Base-by-base conservation (phyloP, 2,329 filamentous ascomycete genomes). In the Paramyrothecium roridum region DNA sequence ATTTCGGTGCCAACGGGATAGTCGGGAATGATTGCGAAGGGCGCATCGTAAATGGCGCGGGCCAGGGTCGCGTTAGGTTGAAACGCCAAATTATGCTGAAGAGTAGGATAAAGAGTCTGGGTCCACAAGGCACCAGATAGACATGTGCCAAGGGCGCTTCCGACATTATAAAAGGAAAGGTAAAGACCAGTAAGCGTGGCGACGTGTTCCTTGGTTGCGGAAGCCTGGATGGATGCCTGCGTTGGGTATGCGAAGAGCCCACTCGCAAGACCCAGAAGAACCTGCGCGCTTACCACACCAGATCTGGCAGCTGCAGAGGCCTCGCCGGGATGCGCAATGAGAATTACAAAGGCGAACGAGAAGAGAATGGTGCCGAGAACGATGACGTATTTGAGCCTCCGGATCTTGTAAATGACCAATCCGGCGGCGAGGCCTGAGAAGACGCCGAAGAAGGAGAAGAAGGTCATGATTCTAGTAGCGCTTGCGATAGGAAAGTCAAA, bases 321-420 rank as follows among this genome's bases (percentile, higher is more conserved):
- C 1, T 80, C 81, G 13, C 83, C 82, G 2, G 81, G 79, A 61
- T 76, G 84, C 37, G 75, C 65, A 54, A 85, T 84, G 6, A 86
- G 71, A 6, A 86, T 68, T 2, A 77, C 80, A 60, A 84, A 84
- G 0, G 82, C 81, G 4, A 79, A 73, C 64, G 81, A 76, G 65
- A 84, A 86, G 0, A 85, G 67, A 4, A 75, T 65, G 0, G 82
- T 84, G 12, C 83, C 84, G 2, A 72, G 71, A 8, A 86, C 72
- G 51, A 86, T 85, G 63, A 86, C 83, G 20, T 71, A 73, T 61
- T 86, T 86, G 50, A 86, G 75, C 10, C 78, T 76, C 10, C 81
- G 77, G 2, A 82, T 70, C 23, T 71, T 75, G 63, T 77, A 75
- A 11, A 86, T 77, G 21, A 85, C 67, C 2, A 82, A 59, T 0